These are phyloP conservation scores for Porphyrellus cyaneotinctus DNA, from an alignment of 768 basidiomycete species.

Conservation along the genomic window DNA sequence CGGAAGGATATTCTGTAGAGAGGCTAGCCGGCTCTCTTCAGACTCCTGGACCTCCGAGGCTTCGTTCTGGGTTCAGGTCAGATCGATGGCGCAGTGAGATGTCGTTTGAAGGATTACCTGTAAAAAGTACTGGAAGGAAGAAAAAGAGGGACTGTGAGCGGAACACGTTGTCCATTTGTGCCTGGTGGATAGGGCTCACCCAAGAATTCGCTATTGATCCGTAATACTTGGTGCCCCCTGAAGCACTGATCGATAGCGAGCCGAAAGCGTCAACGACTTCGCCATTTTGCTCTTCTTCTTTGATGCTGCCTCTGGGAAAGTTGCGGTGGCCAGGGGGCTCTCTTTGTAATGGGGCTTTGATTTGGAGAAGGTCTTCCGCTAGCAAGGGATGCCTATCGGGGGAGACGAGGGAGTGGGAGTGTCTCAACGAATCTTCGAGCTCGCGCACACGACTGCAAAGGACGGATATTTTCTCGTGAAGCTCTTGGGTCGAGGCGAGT, in stretches of 20 bases:
- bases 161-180: not conserved
- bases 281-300: constrained; percentile 60
- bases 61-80: constrained; percentile 48
- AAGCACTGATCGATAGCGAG: constrained; percentile 66
- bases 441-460: constrained; percentile 71
- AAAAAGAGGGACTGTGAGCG: constrained; percentile 12
- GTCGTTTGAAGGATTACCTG: constrained; percentile 42
- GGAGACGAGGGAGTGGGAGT: constrained; percentile 55
- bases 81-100: not conserved
- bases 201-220: constrained; percentile 75
- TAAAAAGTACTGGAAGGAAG: constrained; percentile 56
- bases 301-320: constrained; percentile 33
- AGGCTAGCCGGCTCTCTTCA: constrained; percentile 43
- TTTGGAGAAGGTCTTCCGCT: constrained; percentile 63
- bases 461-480: constrained; percentile 78
- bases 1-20: constrained; percentile 54
- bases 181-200: constrained; percentile 36
- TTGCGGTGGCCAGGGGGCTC: constrained; percentile 49
- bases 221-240: constrained; percentile 72
- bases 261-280: constrained; percentile 80
- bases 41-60: constrained; percentile 49
- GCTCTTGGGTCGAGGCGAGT: constrained; percentile 72
- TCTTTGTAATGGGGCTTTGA: constrained; percentile 74
- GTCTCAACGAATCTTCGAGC: constrained; percentile 66
- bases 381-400: constrained; percentile 63